A percentile compares a stretch with the other conserved stretches of the same genome.
Evolutionary conservation across 164 flowering plant genomes (phyloP).

Genomic region (Umbellularia californica): DNA sequence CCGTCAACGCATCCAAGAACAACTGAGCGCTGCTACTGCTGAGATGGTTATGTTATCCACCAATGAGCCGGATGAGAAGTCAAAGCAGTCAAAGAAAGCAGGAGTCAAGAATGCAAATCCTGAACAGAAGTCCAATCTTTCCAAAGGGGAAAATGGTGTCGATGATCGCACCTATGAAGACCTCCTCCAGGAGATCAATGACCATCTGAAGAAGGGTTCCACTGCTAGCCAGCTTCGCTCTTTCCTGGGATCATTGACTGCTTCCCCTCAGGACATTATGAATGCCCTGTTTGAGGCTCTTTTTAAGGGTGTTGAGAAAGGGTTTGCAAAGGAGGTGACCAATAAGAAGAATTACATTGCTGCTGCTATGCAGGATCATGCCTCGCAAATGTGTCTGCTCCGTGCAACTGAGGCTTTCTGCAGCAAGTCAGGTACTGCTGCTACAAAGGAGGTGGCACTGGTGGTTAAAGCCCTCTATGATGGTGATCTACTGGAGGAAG

Average conservation of each 20-base stretch:
- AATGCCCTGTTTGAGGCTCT: conserved; percentile 48
- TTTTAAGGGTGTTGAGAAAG: conserved; percentile 51
- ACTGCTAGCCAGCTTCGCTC: conserved; percentile 36
- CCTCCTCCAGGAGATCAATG: conserved; percentile 35
- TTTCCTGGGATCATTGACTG: conserved; percentile 32
- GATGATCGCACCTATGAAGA: conserved; percentile 11
- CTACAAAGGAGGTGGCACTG: conserved; percentile 55
- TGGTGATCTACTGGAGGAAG: conserved; percentile 61
- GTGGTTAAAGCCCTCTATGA: conserved; percentile 63
- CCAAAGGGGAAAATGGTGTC: conserved; percentile 4
- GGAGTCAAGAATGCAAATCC: conserved; percentile 8
- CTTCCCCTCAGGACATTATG: conserved; percentile 34
- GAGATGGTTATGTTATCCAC: conserved; percentile 72
- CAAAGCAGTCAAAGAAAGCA: conserved; percentile 11
- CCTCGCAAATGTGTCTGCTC: conserved; percentile 39
- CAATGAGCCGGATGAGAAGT: conserved; percentile 30
- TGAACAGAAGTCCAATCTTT: conserved; percentile 16
- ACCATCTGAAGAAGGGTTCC: conserved; percentile 35
- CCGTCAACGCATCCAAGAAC: conserved; percentile 60
- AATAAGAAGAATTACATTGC: conserved; percentile 43
- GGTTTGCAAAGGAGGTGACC: conserved; percentile 52
- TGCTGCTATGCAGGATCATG: conserved; percentile 40
- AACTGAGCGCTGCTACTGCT: conserved; percentile 66
- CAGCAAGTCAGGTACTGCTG: conserved; percentile 32
- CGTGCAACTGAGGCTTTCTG: conserved; percentile 47